Base-by-base conservation (phyloP, 1,284 basidiomycete species). In the Pascua sp. region DNA sequence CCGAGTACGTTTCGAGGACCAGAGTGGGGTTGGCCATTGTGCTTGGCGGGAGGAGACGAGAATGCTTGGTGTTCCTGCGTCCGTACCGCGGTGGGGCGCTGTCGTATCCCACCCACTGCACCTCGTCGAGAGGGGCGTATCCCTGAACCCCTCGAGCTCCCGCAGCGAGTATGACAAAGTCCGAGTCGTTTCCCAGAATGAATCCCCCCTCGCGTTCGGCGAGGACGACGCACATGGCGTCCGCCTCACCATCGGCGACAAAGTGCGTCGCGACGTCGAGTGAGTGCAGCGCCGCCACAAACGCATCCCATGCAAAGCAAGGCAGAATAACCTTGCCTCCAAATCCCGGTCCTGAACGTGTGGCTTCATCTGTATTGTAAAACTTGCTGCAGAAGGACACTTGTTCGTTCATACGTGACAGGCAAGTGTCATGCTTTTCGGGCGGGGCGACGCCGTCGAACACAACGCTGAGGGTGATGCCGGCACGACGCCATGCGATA, bases 191-290 rank as follows among this genome's bases (percentile, higher is more conserved):
- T 16, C 87, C 89, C 0, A 87, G 79, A 49, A 93, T 86, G 64
- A 86, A 92, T 36, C 83, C 90, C 4, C 84, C 82, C 8, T 89
- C 70, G 53, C 83, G 79, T 10, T 86, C 88, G 0, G 92, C 92
- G 13, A 94, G 79, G 57, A 87, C 86, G 2, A 93, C 90, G 40
- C 89, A 88, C 59, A 86, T 88, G 4, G 88, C 88, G 75, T 96
- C 92, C 4, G 86, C 91, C 75, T 96, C 92, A 67, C 87, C 88
- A 60, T 90, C 85, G 0, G 91, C 89, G 53, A 88, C 86, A 70
- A 70, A 66, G 49, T 68, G 68, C 12, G 65, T 68, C 5, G 67
- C 64, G 36, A 77, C 68, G 37, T 77, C 69, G 5, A 88, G 68
- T 1, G 72, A 63, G 47, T 79, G 65, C 1, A 92, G 77, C 1